Evolutionary conservation across 169 alveolate species (phyloP), one percentile per base, ranked within the genome.

Genomic region (Miamiensis avidus): DNA sequence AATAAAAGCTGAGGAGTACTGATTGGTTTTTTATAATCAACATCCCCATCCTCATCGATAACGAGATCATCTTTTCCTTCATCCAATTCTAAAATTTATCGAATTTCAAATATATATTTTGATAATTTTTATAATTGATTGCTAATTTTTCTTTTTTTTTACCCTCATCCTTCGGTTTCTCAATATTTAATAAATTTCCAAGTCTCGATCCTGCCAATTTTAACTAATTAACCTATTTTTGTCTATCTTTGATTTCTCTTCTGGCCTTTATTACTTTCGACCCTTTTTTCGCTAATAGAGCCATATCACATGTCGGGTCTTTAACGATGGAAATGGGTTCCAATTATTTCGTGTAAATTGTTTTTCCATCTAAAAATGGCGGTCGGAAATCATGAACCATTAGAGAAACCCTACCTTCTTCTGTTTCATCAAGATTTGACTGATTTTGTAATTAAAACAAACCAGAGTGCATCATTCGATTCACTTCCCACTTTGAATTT

Each of bases 291-390:
- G 99, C 99, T 86, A 99, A 87, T 78, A 94, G 94, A 33, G 99
- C 99, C 93, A 99, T 97, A 92, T 99, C 99, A 49, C 99, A 97
- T 29, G 99, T 97, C 20, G 97, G 98, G 86, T 99, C 99, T 91
- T 98, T 98, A 25, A 99, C 99, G 0, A 98, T 97, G 81, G 94
- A 94, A 74, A 96, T 96, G 76, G 94, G 92, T 90, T 92, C 97
- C 85, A 91, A 93, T 94, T 95, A 96, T 74, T 87, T 96, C 75
- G 94, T 96, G 91, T 91, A 95, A 74, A 78, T 95, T 78, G 87
- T 92, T 82, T 89, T 89, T 31, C 98, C 97, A 82, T 97, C 98
- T n/a, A 99, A 94, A 95, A 99, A 99, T 33, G 98, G 97, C 16
- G 99, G 99, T 79, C 96, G 97, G 29, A 96, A 93, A 79, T 99